These are phyloP conservation scores for Heimioporus retisporus DNA, from an alignment of 1,284 basidiomycete species.

Conservation along the genomic window DNA sequence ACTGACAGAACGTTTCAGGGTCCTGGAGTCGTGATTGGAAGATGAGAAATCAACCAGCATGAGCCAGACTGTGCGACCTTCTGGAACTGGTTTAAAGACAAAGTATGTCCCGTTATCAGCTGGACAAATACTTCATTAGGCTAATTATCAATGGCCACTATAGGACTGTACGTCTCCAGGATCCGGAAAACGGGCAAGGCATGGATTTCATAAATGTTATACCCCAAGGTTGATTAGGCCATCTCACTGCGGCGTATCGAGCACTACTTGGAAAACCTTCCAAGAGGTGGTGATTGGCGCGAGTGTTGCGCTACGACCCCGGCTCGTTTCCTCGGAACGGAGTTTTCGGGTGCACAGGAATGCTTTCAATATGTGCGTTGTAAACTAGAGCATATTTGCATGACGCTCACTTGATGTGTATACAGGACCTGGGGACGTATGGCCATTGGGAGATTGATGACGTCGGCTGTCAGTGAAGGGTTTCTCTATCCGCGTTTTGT, in stretches of 20 bases:
- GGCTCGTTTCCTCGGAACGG: constrained; percentile 27
- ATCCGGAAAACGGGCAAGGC: constrained; percentile 35
- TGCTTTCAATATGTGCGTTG: constrained; percentile 23
- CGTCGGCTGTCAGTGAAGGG: constrained; percentile 16
- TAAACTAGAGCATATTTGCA: background rate
- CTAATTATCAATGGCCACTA: background rate
- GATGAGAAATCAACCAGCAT: constrained; percentile 31
- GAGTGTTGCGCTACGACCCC: constrained; percentile 46
- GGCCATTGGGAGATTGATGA: constrained; percentile 40
- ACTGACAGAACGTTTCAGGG: constrained; percentile 30
- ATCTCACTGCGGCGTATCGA: constrained; percentile 24
- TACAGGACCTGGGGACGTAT: constrained; percentile 29
- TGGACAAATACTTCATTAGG: too few species aligned
- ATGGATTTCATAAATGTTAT: too few species aligned
- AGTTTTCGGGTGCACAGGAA: constrained; percentile 38
- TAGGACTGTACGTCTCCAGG: constrained; percentile 36
- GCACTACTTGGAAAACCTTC: constrained; percentile 38
- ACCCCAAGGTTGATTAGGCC: background rate
- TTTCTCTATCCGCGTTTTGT: too few species aligned
- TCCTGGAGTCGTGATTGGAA: constrained; percentile 28
- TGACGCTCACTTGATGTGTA: background rate
- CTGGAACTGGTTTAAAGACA: constrained; percentile 34
- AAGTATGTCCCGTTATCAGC: constrained; percentile 9
- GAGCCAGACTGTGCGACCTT: constrained; percentile 35
- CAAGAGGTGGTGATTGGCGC: constrained; percentile 34